phyloP scores from a whole-genome alignment of 2,329 filamentous ascomycete species.

The Fusarium coicis region DNA sequence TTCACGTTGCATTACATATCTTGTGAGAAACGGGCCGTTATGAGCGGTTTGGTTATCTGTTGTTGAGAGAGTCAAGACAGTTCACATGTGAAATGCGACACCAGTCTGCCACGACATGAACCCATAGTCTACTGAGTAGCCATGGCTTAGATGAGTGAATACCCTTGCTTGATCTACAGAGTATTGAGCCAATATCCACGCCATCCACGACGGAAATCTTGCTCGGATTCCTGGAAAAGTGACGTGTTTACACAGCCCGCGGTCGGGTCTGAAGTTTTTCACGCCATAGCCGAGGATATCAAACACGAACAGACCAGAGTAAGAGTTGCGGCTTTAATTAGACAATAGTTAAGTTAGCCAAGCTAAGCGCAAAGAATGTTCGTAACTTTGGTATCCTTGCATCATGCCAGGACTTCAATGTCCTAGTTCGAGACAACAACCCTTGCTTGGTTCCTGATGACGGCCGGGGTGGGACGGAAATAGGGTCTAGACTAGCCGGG shows the following conservation, averaged over 20 bases:
- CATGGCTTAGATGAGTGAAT: background rate
- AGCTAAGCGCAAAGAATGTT: conserved; percentile 15
- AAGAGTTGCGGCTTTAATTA: conserved; percentile 28
- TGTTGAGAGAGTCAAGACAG: conserved; percentile 29
- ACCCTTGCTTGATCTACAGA: background rate
- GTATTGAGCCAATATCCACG: background rate
- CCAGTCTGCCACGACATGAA: background rate
- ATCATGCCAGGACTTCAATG: conserved; percentile 36
- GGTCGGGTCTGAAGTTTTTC: conserved; percentile 8
- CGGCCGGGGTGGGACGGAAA: conserved; percentile 6
- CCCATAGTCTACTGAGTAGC: background rate
- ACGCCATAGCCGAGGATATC: conserved; percentile 38
- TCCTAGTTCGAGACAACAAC: conserved; percentile 29
- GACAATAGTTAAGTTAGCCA: background rate
- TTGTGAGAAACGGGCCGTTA: conserved; percentile 3
- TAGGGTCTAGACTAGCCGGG: background rate
- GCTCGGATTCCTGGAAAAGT: conserved; percentile 29
- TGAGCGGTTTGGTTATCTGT: background rate
- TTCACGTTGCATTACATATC: background rate
- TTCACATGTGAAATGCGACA: conserved; percentile 17
- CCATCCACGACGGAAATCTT: background rate
- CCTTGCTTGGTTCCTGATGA: conserved; percentile 33
- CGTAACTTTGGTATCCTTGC: conserved; percentile 10
- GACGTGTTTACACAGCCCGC: conserved; percentile 27
- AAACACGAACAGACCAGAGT: background rate